Evolutionary conservation across 768 basidiomycete genomes (phyloP).

Genomic region (Lyophyllum semitale): DNA sequence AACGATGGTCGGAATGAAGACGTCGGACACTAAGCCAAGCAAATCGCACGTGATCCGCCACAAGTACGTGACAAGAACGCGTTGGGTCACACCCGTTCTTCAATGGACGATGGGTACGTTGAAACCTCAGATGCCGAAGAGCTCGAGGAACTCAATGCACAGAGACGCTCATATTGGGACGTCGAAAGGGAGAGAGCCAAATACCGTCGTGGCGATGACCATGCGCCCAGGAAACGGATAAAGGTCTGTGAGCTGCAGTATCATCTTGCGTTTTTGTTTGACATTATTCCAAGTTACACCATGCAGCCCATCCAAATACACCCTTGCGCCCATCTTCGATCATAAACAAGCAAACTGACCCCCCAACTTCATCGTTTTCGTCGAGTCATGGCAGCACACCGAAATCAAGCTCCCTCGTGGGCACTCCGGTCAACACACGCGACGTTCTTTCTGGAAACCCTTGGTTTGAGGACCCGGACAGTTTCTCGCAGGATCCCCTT

Average conservation of each 20-base stretch:
- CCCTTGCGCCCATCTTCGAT: background rate
- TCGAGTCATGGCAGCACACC: background rate
- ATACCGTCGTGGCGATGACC: background rate
- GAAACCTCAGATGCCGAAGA: constrained; percentile 71
- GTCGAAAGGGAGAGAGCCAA: background rate
- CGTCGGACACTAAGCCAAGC: background rate
- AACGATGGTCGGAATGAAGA: background rate
- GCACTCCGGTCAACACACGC: background rate
- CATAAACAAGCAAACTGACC: background rate
- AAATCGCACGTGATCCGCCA: constrained; percentile 9
- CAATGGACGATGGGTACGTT: constrained; percentile 50
- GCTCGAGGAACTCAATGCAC: constrained; percentile 39
- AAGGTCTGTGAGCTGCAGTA: constrained; percentile 10
- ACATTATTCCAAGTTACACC: constrained; percentile 1
- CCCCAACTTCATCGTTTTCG: background rate
- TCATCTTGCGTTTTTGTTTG: background rate
- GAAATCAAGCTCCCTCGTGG: constrained; percentile 8
- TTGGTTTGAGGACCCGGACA: background rate
- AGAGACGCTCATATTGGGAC: constrained; percentile 5
- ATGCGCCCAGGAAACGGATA: constrained; percentile 24
- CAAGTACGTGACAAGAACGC: constrained; percentile 13
- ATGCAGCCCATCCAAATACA: background rate
- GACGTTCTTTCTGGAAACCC: background rate
- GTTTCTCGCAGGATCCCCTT: background rate
- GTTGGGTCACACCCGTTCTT: constrained; percentile 7